These are phyloP conservation scores for Tagetes patula DNA, from an alignment of 129 eudicot species.

Conservation along the genomic window DNA sequence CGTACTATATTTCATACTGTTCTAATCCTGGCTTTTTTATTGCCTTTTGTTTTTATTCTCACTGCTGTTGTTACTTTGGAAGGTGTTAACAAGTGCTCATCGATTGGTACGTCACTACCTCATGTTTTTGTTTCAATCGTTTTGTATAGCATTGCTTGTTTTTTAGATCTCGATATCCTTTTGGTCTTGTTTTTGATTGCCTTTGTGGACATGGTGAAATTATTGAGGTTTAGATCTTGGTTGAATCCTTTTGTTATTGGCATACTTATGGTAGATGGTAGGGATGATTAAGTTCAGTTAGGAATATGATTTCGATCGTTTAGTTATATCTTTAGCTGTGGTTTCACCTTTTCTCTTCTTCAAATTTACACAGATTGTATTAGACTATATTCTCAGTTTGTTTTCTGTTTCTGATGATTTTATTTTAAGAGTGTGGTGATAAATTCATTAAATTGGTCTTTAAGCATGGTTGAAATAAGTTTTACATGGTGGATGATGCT, in stretches of 20 bases:
- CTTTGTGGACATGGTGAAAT: neutral
- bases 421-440: neutral
- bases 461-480: neutral
- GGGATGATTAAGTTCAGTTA: neutral
- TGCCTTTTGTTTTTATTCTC: constrained; percentile 89
- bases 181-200: neutral
- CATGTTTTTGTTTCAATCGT: constrained; percentile 13
- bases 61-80: constrained; percentile 94
- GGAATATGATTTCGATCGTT: neutral
- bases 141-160: neutral
- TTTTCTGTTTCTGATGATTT: neutral
- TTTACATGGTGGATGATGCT: neutral
- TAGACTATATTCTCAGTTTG: neutral
- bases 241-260: neutral
- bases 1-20: constrained; percentile 84
- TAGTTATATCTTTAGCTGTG: neutral
- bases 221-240: constrained; percentile 11
- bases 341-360: neutral
- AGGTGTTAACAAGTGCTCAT: constrained; percentile 98
- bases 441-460: neutral
- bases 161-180: constrained; percentile 13
- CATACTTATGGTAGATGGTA: constrained; percentile 7
- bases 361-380: neutral
- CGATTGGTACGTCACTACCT: constrained; percentile 52
- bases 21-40: constrained; percentile 73